Evolutionary conservation across 2,329 filamentous ascomycete species (phyloP).

Genomic region (Aspergillus costaricaensis): DNA sequence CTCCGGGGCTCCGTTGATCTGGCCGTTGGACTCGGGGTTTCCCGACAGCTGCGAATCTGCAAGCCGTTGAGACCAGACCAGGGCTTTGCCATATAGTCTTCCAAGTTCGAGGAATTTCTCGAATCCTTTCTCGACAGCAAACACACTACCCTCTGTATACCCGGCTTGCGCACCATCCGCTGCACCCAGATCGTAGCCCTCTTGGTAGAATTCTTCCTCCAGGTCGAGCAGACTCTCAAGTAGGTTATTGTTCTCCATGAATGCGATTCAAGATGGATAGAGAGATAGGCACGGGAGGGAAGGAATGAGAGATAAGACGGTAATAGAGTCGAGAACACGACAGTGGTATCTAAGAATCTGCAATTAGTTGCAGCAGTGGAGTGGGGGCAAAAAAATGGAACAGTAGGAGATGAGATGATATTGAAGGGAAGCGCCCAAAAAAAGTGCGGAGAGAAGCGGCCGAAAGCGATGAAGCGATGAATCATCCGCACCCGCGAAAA

Average conservation of each 20-base stretch:
- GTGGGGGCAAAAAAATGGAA: background rate
- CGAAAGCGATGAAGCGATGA: conserved; percentile 16
- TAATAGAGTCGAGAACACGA: background rate
- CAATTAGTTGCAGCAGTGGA: background rate
- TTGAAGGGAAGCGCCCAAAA: conserved; percentile 43
- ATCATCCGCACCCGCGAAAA: conserved; percentile 21
- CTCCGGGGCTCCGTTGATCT: background rate
- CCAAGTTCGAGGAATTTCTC: conserved; percentile 87
- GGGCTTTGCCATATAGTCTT: conserved; percentile 71
- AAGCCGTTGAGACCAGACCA: conserved; percentile 80
- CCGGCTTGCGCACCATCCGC: conserved; percentile 76
- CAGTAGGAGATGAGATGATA: conserved; percentile 57
- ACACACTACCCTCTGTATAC: conserved; percentile 81
- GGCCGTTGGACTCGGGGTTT: conserved; percentile 3
- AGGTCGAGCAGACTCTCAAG: conserved; percentile 61
- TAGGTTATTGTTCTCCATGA: conserved; percentile 49
- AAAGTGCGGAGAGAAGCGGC: background rate
- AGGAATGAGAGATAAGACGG: conserved; percentile 10
- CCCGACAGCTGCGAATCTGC: conserved; percentile 34
- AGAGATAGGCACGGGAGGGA: background rate
- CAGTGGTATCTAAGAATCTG: background rate
- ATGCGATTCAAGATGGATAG: background rate
- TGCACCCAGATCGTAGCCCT: conserved; percentile 76
- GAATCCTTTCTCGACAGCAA: conserved; percentile 90
- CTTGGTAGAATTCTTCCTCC: conserved; percentile 73